A percentile compares a stretch with the other conserved stretches of the same genome.
phyloP scores from a whole-genome alignment of 169 alveolate species.

The Eimeria praecox region DNA sequence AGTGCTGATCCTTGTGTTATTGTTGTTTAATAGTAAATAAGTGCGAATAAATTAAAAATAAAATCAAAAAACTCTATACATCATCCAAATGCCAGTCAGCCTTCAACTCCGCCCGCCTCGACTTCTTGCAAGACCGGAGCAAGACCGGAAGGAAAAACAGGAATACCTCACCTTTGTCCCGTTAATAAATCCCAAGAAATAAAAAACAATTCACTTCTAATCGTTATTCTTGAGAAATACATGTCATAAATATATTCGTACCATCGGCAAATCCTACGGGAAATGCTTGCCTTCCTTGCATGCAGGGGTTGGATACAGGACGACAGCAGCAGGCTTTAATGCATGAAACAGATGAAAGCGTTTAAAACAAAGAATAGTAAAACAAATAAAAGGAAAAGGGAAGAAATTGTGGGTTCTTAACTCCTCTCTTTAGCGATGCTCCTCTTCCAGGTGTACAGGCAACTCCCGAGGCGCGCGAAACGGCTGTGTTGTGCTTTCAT shows the following conservation, averaged over 20 bases:
- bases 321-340: no score
- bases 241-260: not conserved
- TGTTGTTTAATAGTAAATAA: not conserved
- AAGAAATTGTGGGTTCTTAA: no score
- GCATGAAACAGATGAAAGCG: not conserved
- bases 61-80: not conserved
- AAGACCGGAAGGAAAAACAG: not conserved
- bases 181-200: not conserved
- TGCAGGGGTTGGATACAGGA: not conserved
- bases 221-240: not conserved
- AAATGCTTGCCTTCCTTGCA: not conserved
- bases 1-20: not conserved
- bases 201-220: not conserved
- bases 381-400: not conserved
- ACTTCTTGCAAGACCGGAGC: not conserved
- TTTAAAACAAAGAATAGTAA: no score
- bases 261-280: not conserved
- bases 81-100: not conserved
- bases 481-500: no score
- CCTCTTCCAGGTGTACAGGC: not conserved
- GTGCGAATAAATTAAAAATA: not conserved
- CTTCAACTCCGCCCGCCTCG: not conserved
- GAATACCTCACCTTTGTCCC: not conserved
- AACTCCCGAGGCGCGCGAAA: no score
- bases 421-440: not conserved